phyloP scores from a whole-genome alignment of 768 basidiomycete genomes.

The Stropharia rugosoannulata region DNA sequence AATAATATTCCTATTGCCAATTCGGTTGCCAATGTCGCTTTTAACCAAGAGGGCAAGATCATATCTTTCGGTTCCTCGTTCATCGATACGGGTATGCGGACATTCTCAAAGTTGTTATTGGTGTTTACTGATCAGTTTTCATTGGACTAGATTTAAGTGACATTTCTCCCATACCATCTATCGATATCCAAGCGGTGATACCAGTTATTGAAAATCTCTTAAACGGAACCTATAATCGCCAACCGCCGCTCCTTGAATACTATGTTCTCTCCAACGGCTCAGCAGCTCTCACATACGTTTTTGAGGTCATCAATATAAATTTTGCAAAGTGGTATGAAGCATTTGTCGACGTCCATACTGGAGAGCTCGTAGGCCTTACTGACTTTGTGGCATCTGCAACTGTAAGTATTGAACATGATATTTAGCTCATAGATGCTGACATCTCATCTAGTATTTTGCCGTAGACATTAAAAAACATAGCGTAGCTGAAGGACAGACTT shows the following conservation, averaged over 20 bases:
- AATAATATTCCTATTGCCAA: constrained; percentile 31
- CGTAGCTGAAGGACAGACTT: constrained; percentile 41
- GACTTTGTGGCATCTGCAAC: constrained; percentile 49
- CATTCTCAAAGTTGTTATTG: constrained; percentile 5
- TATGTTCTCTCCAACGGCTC: constrained; percentile 33
- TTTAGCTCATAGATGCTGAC: neutral
- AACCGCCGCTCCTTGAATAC: constrained; percentile 36
- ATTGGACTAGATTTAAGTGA: no score
- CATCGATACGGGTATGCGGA: constrained; percentile 8
- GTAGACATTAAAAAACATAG: constrained; percentile 48
- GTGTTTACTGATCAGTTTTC: no score
- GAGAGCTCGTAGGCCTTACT: constrained; percentile 43
- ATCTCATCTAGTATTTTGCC: constrained; percentile 32
- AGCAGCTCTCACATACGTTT: constrained; percentile 34
- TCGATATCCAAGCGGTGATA: constrained; percentile 30
- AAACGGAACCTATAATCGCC: constrained; percentile 36
- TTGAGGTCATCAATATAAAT: constrained; percentile 27
- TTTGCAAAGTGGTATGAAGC: constrained; percentile 52
- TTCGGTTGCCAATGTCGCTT: constrained; percentile 35
- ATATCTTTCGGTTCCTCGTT: constrained; percentile 32
- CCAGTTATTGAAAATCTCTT: constrained; percentile 35
- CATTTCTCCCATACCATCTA: neutral
- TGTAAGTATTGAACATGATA: constrained; percentile 16
- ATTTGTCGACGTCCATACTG: constrained; percentile 50
- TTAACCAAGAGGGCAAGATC: constrained; percentile 24